Evolutionary conservation across 163 green algal genomes (phyloP).

Genomic region (Scenedesmus sp.): DNA sequence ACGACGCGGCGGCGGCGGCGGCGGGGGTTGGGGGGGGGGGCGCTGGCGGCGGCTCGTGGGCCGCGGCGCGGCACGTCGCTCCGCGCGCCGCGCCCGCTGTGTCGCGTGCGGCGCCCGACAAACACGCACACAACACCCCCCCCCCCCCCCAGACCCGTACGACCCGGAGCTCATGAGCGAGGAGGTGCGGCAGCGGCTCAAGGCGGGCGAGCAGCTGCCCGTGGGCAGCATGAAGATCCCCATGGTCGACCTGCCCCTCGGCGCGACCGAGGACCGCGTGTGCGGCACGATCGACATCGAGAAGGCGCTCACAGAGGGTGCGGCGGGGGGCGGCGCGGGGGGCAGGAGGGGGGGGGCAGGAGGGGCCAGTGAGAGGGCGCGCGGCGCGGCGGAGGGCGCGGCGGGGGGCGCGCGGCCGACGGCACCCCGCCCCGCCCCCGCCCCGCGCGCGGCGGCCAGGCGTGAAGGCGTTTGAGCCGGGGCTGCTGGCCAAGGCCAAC

Average conservation of each 20-base stretch:
- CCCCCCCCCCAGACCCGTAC: conserved; percentile 56
- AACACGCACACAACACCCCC: background rate
- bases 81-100: too few relatives aligned
- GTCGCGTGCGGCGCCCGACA: background rate
- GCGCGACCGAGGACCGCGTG: conserved; percentile 92
- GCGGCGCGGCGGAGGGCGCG: too few relatives aligned
- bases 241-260: conserved; percentile 94
- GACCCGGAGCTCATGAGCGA: conserved; percentile 83
- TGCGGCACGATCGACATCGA: conserved; percentile 98
- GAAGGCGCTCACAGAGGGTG: conserved; percentile 83
- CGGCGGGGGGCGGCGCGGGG: conserved; percentile 56
- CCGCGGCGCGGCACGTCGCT: too few relatives aligned
- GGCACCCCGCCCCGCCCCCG: too few relatives aligned
- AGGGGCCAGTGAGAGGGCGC: too few relatives aligned
- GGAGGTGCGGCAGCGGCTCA: conserved; percentile 54
- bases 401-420: too few relatives aligned
- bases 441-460: conserved; percentile 1
- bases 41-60: background rate
- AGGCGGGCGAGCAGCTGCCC: conserved; percentile 37
- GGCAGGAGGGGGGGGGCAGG: background rate
- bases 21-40: background rate
- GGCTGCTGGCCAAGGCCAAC: conserved; percentile 93
- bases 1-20: background rate
- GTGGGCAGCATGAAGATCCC: conserved; percentile 69
- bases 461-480: conserved; percentile 86